A percentile compares a stretch with the other conserved stretches of the same genome.
Conservation (phyloP, 495 filamentous ascomycete genomes). For the Talaromyces adpressus region DNA sequence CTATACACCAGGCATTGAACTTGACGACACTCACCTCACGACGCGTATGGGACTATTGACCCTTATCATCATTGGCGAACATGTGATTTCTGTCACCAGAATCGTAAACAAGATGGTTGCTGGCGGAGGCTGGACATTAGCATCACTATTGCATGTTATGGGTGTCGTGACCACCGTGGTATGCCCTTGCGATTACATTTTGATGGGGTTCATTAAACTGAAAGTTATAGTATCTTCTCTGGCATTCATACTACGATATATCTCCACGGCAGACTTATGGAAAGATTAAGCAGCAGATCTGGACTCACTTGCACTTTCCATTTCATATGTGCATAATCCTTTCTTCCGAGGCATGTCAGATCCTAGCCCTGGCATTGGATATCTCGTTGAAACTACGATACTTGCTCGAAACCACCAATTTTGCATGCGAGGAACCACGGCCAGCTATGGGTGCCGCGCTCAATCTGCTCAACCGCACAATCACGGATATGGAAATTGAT, state of each 20-base stretch:
- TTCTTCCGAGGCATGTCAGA: slow-evolving; percentile 50
- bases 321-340: slow-evolving; percentile 61
- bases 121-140: slow-evolving; percentile 41
- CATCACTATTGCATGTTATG: slow-evolving; percentile 45
- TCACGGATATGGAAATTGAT: slow-evolving; percentile 37
- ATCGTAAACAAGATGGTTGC: slow-evolving; percentile 50
- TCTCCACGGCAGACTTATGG: slow-evolving; percentile 30
- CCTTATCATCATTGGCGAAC: slow-evolving; percentile 64
- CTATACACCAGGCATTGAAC: slow-evolving; percentile 47
- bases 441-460: slow-evolving; percentile 21
- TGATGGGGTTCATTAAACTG: not conserved
- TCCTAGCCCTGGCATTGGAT: slow-evolving; percentile 33
- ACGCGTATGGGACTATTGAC: slow-evolving; percentile 61
- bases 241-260: slow-evolving; percentile 67
- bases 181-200: slow-evolving; percentile 13
- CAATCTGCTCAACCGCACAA: slow-evolving; percentile 28
- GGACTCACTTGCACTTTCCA: slow-evolving; percentile 63
- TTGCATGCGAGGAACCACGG: slow-evolving; percentile 34
- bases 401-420: slow-evolving; percentile 30
- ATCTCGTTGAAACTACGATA: slow-evolving; percentile 33
- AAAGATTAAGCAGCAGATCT: slow-evolving; percentile 51
- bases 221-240: slow-evolving; percentile 51
- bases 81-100: slow-evolving; percentile 47
- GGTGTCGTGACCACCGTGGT: slow-evolving; percentile 41
- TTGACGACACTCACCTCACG: slow-evolving; percentile 59